These are phyloP conservation scores for Aureobasidium melanogenum DNA, from an alignment of 2,329 filamentous ascomycete species.

Conservation along the genomic window DNA sequence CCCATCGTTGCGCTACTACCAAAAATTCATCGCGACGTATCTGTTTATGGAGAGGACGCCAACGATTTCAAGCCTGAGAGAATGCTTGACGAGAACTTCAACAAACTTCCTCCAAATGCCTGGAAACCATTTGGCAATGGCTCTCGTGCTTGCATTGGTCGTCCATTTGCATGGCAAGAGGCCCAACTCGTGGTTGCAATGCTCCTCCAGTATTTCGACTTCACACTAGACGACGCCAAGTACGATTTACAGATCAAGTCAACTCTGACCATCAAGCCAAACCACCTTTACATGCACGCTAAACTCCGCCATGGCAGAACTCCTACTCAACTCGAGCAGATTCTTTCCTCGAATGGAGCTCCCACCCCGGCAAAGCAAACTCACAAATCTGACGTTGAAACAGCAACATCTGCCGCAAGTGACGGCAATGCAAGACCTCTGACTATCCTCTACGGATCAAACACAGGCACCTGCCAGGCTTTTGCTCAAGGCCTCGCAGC, in stretches of 20 bases:
- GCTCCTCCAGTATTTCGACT: slow-evolving; percentile 63
- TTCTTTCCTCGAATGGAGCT: slow-evolving; percentile 19
- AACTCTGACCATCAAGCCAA: slow-evolving; percentile 54
- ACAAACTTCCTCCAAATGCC: slow-evolving; percentile 28
- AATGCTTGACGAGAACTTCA: slow-evolving; percentile 62
- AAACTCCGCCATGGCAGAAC: slow-evolving; percentile 44
- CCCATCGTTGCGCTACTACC: slow-evolving; percentile 42
- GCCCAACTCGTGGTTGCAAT: slow-evolving; percentile 52
- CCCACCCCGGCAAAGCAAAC: background rate
- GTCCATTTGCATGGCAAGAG: slow-evolving; percentile 69
- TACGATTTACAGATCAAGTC: slow-evolving; percentile 49
- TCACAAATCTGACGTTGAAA: background rate
- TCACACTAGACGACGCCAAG: slow-evolving; percentile 51
- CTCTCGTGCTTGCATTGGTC: slow-evolving; percentile 60
- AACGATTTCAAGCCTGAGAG: slow-evolving; percentile 60
- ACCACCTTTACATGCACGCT: slow-evolving; percentile 55
- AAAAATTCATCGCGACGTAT: slow-evolving; percentile 52
- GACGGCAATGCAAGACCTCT: slow-evolving; percentile 36
- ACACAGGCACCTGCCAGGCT: slow-evolving; percentile 65
- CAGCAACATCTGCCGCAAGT: background rate
- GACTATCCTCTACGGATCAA: slow-evolving; percentile 64
- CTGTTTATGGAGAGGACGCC: slow-evolving; percentile 57
- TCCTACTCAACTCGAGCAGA: slow-evolving; percentile 33
- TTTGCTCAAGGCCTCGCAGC: slow-evolving; percentile 55
- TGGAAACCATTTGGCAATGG: slow-evolving; percentile 62